These are phyloP conservation scores for Nannochloropsis oceanica DNA, from an alignment of 108 stramenopile species.

Conservation along the genomic window DNA sequence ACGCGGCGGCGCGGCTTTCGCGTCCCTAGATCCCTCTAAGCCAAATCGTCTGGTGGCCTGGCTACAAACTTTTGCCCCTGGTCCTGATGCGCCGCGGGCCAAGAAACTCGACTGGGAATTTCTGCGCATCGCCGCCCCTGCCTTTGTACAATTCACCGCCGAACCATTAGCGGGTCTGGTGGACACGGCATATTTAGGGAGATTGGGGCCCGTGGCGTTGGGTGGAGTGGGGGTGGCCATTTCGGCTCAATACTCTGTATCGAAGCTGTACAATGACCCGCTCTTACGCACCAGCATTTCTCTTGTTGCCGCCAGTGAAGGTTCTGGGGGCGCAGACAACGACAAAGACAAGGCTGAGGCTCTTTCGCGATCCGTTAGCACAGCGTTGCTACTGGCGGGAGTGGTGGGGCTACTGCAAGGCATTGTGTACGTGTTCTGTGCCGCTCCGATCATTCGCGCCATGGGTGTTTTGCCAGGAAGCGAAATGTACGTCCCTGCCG, in stretches of 20 bases:
- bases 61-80: neutral
- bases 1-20: neutral
- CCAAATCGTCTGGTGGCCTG: neutral
- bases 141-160: slow-evolving; percentile 69
- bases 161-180: slow-evolving; percentile 76
- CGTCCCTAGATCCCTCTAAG: neutral
- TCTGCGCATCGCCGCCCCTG: slow-evolving; percentile 61
- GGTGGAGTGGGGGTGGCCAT: slow-evolving; percentile 85
- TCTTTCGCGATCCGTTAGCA: neutral
- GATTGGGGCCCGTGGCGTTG: slow-evolving; percentile 62
- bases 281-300: slow-evolving; percentile 65
- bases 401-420: slow-evolving; percentile 60
- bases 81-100: neutral
- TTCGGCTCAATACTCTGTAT: slow-evolving; percentile 67
- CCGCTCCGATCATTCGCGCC: slow-evolving; percentile 43
- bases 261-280: slow-evolving; percentile 80
- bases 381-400: slow-evolving; percentile 63
- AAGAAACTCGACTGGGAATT: slow-evolving; percentile 56
- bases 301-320: slow-evolving; percentile 53
- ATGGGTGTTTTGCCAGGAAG: slow-evolving; percentile 54
- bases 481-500: slow-evolving; percentile 62
- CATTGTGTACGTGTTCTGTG: slow-evolving; percentile 49
- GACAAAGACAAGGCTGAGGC: slow-evolving; percentile 17
- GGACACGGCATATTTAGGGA: slow-evolving; percentile 66
- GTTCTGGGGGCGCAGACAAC: neutral